phyloP scores from a whole-genome alignment of 345 rosid genomes.

The Salix purpurea region DNA sequence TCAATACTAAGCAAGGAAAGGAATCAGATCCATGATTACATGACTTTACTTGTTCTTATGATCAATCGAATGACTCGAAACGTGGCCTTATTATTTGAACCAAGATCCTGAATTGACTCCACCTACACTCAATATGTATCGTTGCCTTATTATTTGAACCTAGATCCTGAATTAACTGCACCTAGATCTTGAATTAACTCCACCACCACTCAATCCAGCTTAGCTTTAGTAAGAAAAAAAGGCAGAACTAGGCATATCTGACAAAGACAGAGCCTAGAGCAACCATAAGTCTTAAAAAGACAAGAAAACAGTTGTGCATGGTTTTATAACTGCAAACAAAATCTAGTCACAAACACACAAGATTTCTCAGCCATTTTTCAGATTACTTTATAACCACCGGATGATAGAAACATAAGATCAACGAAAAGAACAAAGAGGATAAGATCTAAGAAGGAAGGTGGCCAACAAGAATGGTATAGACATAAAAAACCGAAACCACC shows the following conservation, averaged over 20 bases:
- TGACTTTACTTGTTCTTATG: neutral
- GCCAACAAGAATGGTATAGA: neutral
- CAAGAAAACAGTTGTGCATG: neutral
- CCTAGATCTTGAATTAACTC: neutral
- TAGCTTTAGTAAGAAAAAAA: neutral
- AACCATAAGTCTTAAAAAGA: neutral
- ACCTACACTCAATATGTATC: neutral
- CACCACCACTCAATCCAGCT: too few species aligned
- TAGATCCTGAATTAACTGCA: neutral
- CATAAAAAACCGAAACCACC: neutral
- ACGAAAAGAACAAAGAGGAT: neutral
- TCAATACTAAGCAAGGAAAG: neutral
- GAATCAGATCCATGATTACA: neutral
- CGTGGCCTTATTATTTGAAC: neutral
- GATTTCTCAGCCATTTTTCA: neutral
- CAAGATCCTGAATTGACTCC: neutral
- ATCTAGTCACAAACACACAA: neutral
- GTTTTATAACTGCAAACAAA: neutral
- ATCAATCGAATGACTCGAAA: neutral
- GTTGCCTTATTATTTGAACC: neutral
- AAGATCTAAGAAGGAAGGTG: neutral
- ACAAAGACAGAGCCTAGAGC: neutral
- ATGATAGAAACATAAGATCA: neutral
- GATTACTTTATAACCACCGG: slow-evolving; percentile 8
- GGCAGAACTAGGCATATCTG: neutral